These are phyloP conservation scores for Trametes elegans DNA, from an alignment of 768 basidiomycete genomes.

Conservation along the genomic window DNA sequence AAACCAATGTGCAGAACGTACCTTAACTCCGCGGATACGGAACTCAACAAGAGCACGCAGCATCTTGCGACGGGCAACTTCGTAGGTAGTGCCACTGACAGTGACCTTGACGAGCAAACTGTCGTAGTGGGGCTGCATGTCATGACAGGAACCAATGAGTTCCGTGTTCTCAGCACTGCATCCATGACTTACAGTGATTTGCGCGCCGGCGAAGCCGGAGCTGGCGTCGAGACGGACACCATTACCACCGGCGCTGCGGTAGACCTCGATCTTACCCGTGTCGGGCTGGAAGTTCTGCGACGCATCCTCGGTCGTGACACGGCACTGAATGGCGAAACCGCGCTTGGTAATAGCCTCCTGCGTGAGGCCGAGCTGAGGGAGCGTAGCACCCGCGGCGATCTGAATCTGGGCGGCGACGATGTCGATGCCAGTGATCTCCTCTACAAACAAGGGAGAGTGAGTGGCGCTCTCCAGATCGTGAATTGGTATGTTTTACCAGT, in stretches of 20 bases:
- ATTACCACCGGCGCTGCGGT: slow-evolving; percentile 97
- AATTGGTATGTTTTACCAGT: slow-evolving; percentile 59
- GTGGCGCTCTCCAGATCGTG: background rate
- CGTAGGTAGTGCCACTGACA: slow-evolving; percentile 95
- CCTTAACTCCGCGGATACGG: slow-evolving; percentile 99
- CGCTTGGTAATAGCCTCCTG: slow-evolving; percentile 96
- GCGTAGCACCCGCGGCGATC: slow-evolving; percentile 97
- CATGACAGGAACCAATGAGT: background rate
- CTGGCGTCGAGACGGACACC: slow-evolving; percentile 96
- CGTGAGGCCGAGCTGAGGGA: slow-evolving; percentile 91
- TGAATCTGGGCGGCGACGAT: slow-evolving; percentile 99
- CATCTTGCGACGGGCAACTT: slow-evolving; percentile 99
- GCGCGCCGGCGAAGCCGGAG: slow-evolving; percentile 97
- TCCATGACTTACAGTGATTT: slow-evolving; percentile 86
- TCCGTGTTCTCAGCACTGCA: background rate
- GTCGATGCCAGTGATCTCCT: slow-evolving; percentile 99
- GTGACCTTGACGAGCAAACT: slow-evolving; percentile 95
- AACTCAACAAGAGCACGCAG: slow-evolving; percentile 99
- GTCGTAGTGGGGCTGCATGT: slow-evolving; percentile 89
- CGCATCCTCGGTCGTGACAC: slow-evolving; percentile 97
- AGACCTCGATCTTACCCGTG: slow-evolving; percentile 99
- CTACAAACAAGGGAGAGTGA: slow-evolving; percentile 38
- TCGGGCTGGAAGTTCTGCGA: slow-evolving; percentile 94
- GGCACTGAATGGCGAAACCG: slow-evolving; percentile 97
- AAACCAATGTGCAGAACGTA: slow-evolving; percentile 24